These are phyloP conservation scores for Chrysanthemum makinoi DNA, from an alignment of 129 eudicot species.

Conservation along the genomic window DNA sequence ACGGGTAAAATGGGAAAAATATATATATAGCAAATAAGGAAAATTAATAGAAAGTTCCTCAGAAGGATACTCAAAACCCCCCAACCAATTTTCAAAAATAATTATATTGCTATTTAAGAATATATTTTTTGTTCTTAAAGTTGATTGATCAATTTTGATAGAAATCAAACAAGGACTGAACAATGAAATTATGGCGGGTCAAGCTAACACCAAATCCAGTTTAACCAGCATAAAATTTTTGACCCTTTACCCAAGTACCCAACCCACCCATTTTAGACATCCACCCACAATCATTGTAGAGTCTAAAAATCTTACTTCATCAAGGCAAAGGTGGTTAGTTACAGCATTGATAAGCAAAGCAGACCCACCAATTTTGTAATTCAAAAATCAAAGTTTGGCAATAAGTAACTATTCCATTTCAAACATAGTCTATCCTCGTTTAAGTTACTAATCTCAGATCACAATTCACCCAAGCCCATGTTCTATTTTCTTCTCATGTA, in stretches of 20 bases:
- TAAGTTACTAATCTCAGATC: conserved; percentile 10
- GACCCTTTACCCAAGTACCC: neutral
- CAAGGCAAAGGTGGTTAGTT: neutral
- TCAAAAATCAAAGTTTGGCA: neutral
- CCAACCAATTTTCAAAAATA: neutral
- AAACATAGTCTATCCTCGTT: neutral
- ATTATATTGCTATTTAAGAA: neutral
- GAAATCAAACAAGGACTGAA: neutral
- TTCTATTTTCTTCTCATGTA: neutral
- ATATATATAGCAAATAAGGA: too few species aligned
- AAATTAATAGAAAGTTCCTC: too few species aligned
- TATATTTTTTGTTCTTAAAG: neutral
- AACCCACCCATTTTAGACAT: neutral
- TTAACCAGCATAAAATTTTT: neutral
- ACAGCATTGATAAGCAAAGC: neutral
- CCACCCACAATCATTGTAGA: neutral
- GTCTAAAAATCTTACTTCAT: neutral
- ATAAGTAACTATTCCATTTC: neutral
- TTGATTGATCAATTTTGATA: neutral
- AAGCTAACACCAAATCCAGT: neutral
- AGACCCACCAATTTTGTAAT: conserved; percentile 1
- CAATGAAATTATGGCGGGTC: conserved; percentile 1
- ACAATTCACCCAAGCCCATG: neutral
- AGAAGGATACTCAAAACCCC: too few species aligned
- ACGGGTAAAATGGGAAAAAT: too few species aligned